A percentile compares a stretch with the other conserved stretches of the same genome.
Conservation (phyloP, 495 filamentous ascomycete genomes). For the Daldinia vernicosa region DNA sequence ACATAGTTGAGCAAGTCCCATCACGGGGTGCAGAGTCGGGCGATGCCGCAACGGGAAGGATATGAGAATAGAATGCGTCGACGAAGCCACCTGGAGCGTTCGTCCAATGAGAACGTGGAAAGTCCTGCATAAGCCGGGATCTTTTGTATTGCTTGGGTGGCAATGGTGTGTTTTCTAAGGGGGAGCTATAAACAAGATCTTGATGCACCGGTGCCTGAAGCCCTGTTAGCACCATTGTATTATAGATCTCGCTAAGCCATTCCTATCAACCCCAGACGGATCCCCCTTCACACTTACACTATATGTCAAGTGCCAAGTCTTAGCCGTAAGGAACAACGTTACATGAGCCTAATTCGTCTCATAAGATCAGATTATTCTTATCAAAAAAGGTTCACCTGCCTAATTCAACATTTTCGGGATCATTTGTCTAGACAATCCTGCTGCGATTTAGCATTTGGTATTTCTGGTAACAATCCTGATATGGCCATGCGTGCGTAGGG, state of each 20-base stretch:
- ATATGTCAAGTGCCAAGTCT: background rate
- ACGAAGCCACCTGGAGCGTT: background rate
- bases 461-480: constrained; percentile 9
- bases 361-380: constrained; percentile 6
- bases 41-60: constrained; percentile 20
- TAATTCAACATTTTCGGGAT: constrained; percentile 6
- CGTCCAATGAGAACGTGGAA: constrained; percentile 6
- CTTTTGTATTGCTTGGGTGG: constrained; percentile 5
- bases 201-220: constrained; percentile 22
- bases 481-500: background rate
- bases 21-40: constrained; percentile 3
- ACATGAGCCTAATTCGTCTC: constrained; percentile 15
- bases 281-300: background rate
- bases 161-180: background rate
- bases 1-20: background rate
- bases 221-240: background rate
- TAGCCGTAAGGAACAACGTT: constrained; percentile 26
- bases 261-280: constrained; percentile 16
- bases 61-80: constrained; percentile 11
- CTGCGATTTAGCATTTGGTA: constrained; percentile 4
- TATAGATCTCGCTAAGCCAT: constrained; percentile 33
- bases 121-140: constrained; percentile 14
- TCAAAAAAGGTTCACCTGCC: constrained; percentile 21
- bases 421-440: constrained; percentile 4
- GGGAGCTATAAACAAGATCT: background rate